Conservation (phyloP, 192 early-diverging fungal genomes). For the Diversispora eburnea region DNA sequence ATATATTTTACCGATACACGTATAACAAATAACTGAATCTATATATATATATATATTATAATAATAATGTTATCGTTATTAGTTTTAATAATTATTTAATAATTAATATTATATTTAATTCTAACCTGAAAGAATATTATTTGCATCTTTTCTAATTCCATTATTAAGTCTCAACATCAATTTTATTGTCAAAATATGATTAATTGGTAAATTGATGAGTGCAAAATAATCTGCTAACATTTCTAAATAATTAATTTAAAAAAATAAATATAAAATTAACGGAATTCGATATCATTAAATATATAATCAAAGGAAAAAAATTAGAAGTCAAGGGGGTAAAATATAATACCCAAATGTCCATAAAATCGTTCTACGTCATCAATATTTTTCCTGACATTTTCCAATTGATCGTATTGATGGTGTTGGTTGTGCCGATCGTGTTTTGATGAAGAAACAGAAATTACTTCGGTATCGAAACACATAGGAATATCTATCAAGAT, state of each 20-base stretch:
- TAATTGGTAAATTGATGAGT: conserved; percentile 48
- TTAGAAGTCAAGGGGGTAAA: conserved; percentile 8
- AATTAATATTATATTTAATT: not conserved
- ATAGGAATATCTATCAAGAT: conserved; percentile 45
- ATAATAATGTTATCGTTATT: not conserved
- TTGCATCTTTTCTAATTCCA: conserved; percentile 32
- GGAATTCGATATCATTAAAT: not conserved
- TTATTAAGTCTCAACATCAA: conserved; percentile 59
- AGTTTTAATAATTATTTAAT: not conserved
- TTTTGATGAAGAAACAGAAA: not conserved
- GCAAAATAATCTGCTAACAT: conserved; percentile 60
- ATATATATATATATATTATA: conserved; percentile 1
- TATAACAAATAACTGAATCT: conserved; percentile 48
- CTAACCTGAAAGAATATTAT: conserved; percentile 37
- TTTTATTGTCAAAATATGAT: conserved; percentile 52
- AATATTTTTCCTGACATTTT: conserved; percentile 36
- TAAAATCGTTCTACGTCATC: conserved; percentile 52
- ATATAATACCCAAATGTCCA: conserved; percentile 50
- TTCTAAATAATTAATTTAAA: conserved; percentile 26
- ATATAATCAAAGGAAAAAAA: not conserved
- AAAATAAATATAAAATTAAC: not conserved
- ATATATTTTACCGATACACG: conserved; percentile 55
- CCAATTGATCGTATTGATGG: conserved; percentile 2
- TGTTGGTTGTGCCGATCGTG: too few relatives aligned
- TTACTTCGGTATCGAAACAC: conserved; percentile 9